These are phyloP conservation scores for Tilletia walkeri DNA, from an alignment of 1,284 basidiomycete species.

Conservation along the genomic window DNA sequence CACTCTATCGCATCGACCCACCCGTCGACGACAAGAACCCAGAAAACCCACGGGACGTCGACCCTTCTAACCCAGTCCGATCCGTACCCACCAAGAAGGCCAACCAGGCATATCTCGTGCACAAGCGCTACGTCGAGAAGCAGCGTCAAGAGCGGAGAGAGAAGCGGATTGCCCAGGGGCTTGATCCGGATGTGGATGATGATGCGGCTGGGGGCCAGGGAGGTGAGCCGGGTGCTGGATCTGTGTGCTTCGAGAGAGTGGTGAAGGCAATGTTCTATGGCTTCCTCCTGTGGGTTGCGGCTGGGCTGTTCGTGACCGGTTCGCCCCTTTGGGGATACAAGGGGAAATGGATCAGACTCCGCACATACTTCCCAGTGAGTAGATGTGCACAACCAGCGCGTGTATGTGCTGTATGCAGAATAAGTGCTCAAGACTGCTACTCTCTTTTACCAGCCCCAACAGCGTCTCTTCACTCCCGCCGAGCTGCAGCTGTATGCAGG, in stretches of 20 bases:
- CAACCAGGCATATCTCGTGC: constrained; percentile 46
- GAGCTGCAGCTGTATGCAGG: constrained; percentile 76
- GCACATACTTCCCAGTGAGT: constrained; percentile 49
- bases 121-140: constrained; percentile 44
- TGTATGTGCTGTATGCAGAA: neutral
- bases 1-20: neutral
- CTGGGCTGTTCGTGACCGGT: constrained; percentile 46
- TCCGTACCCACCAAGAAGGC: constrained; percentile 47
- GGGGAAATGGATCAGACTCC: constrained; percentile 46
- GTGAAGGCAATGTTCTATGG: constrained; percentile 23
- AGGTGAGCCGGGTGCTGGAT: neutral
- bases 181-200: constrained; percentile 14
- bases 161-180: constrained; percentile 21
- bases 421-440: too few relatives aligned
- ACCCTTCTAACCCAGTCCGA: constrained; percentile 44
- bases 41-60: constrained; percentile 31
- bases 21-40: neutral
- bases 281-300: constrained; percentile 28
- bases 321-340: constrained; percentile 51
- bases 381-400: neutral
- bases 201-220: constrained; percentile 11
- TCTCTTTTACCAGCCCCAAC: constrained; percentile 58
- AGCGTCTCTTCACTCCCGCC: constrained; percentile 71
- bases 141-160: constrained; percentile 35
- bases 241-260: constrained; percentile 6